Evolutionary conservation across 352 stramenopile species (phyloP).

Genomic region (Phytophthora hybrid): DNA sequence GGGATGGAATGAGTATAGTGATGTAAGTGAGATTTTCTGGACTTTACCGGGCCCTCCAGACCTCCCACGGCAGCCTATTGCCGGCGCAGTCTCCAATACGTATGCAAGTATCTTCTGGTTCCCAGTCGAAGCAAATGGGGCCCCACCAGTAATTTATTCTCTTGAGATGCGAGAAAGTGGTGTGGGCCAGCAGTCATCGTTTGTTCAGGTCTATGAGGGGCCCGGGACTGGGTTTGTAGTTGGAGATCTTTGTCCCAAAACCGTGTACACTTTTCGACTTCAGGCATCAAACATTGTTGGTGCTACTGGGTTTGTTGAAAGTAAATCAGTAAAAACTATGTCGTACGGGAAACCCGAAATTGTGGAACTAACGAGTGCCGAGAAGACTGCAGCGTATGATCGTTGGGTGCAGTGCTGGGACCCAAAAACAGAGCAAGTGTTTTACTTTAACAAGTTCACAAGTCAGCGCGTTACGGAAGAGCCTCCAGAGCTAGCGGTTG

Average conservation of each 20-base stretch:
- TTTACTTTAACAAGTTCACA: slow-evolving; percentile 92
- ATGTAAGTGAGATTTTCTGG: slow-evolving; percentile 58
- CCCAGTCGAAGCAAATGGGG: slow-evolving; percentile 61
- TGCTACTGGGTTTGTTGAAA: slow-evolving; percentile 69
- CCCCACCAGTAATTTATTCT: slow-evolving; percentile 65
- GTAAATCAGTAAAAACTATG: slow-evolving; percentile 62
- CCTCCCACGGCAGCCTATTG: slow-evolving; percentile 56
- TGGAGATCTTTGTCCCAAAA: slow-evolving; percentile 51
- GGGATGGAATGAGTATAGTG: slow-evolving; percentile 76
- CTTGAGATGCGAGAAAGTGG: slow-evolving; percentile 63
- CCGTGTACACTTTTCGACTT: slow-evolving; percentile 71
- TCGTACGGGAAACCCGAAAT: slow-evolving; percentile 71
- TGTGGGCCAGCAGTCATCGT: slow-evolving; percentile 37
- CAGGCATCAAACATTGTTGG: slow-evolving; percentile 78
- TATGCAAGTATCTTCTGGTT: slow-evolving; percentile 84
- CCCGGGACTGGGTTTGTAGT: slow-evolving; percentile 71
- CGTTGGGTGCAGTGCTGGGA: slow-evolving; percentile 92
- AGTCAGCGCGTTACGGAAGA: slow-evolving; percentile 74
- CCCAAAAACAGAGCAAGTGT: slow-evolving; percentile 81
- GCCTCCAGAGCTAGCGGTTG: slow-evolving; percentile 53
- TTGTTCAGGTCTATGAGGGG: slow-evolving; percentile 67
- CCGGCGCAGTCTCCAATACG: slow-evolving; percentile 64
- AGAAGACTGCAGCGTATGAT: slow-evolving; percentile 52
- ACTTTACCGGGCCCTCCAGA: slow-evolving; percentile 62
- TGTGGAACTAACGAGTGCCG: slow-evolving; percentile 60